Base-by-base conservation (phyloP, 73 alveolate genomes). In the Uronychia setigera region DNA sequence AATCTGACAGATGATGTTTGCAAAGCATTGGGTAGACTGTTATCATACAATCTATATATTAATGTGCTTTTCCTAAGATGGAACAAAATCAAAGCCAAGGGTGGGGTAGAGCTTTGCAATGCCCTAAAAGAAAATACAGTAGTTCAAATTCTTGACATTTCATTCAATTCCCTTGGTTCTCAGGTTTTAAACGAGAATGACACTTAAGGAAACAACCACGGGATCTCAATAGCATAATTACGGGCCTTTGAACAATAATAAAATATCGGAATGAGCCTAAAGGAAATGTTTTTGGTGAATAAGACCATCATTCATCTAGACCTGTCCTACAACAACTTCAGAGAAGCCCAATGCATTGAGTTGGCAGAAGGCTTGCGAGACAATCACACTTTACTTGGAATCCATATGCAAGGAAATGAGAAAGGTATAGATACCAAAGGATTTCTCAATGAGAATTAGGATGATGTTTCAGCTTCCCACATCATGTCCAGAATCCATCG, bases 331-430 rank as follows among this genome's bases (percentile, higher is more conserved):
- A 97, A 95, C 91, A 85, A 92, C 82, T 77, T 97, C 75, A 77
- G 84, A 76, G 74, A 60, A 59, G 88, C 80, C 29, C 97, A 92
- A 46, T 90, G 98, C 77, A 77, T 84, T 78, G 78, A 74, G 33
- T 58, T 97, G 25, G 95, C 96, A 31, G 97, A 95, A 57, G 91
- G 67, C 32, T 67, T 96, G 26, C 93, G 87, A 90, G 88, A 77
- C 33, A 97, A 97, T 87, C 96, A 94, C 75, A 87, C 93, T 1
- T 80, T 96, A 0, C 77, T 92, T 46, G 99, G 99, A 0, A 80
- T 96, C 76, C 99, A 96, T 87, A 87, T 96, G 32, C 90, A 86
- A 33, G 99, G 99, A 13, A 94, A 96, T 84, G 94, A 93, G 59
- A 88, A 89, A 89, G 83, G 82, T 79, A 82, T 94, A 25, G 94